A percentile compares a stretch with the other conserved stretches of the same genome.
phyloP scores from a whole-genome alignment of 305 asterid genomes.

The Solanum aculeatissimum region DNA sequence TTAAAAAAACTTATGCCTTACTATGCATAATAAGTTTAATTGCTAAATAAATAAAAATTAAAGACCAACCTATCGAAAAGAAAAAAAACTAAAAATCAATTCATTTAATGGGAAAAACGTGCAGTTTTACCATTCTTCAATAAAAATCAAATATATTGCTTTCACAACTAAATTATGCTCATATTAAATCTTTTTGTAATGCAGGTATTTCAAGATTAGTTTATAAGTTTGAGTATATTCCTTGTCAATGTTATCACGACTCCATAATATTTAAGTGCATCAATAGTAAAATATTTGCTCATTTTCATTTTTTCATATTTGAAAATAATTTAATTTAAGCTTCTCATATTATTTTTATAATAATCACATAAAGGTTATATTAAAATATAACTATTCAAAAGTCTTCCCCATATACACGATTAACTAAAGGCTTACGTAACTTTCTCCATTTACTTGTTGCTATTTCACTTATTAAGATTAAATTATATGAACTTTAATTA shows the following conservation, averaged over 20 bases:
- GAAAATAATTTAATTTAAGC: no score
- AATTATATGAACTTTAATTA: no score
- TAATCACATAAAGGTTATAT: no score
- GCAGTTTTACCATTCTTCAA: not conserved
- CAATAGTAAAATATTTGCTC: no score
- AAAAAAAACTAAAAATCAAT: not conserved
- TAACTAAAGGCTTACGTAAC: no score
- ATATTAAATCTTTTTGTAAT: not conserved
- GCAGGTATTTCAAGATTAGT: not conserved
- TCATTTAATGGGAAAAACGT: not conserved
- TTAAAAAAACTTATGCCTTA: not conserved
- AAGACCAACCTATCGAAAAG: not conserved
- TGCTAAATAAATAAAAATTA: not conserved
- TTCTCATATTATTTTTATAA: no score
- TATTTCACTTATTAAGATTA: no score
- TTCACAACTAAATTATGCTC: not conserved
- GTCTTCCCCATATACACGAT: no score
- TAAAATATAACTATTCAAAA: no score
- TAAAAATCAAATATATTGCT: not conserved
- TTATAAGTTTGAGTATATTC: not conserved
- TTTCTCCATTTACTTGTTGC: no score
- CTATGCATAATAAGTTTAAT: not conserved
- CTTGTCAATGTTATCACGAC: not conserved
- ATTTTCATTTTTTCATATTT: no score
- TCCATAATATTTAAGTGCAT: not conserved